Conservation (phyloP, 805 yeast genomes). For the Kazachstania psychrophila region DNA sequence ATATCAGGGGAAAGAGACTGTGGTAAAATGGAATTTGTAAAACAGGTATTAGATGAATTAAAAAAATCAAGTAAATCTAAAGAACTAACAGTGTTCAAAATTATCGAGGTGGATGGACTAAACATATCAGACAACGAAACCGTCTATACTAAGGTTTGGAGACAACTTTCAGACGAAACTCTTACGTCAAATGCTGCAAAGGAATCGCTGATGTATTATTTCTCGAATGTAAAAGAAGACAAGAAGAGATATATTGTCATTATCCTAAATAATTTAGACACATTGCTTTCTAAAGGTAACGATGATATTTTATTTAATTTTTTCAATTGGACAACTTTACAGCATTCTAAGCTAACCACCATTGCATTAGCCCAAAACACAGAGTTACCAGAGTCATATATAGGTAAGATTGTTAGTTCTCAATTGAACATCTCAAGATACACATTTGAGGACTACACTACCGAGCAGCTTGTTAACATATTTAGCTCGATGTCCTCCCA, state of each 20-base stretch:
- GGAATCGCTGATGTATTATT: conserved; percentile 58
- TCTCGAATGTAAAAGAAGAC: conserved; percentile 33
- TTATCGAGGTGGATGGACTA: conserved; percentile 81
- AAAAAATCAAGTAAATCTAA: conserved; percentile 32
- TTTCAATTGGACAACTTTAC: too few species aligned
- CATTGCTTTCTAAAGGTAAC: too few species aligned
- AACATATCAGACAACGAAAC: conserved; percentile 65
- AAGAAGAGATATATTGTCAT: conserved; percentile 48
- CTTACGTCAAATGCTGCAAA: conserved; percentile 56
- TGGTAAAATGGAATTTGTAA: conserved; percentile 86
- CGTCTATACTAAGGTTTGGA: conserved; percentile 77
- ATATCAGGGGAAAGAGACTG: conserved; percentile 96
- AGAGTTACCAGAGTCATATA: too few species aligned
- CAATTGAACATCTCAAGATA: too few species aligned
- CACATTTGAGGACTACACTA: too few species aligned
- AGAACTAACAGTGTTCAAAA: conserved; percentile 46
- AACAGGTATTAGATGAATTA: conserved; percentile 71
- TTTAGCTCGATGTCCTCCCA: too few species aligned
- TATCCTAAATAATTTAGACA: conserved; percentile 85
- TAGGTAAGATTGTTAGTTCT: too few species aligned
- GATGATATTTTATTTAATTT: too few species aligned
- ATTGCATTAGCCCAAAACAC: too few species aligned
- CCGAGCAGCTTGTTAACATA: too few species aligned
- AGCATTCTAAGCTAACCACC: too few species aligned
- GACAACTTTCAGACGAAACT: conserved; percentile 49